Percentiles rank a stretch among this genome's conserved stretches.
phyloP scores from a whole-genome alignment of 352 stramenopile species.

The Phytophthora pluvialis region DNA sequence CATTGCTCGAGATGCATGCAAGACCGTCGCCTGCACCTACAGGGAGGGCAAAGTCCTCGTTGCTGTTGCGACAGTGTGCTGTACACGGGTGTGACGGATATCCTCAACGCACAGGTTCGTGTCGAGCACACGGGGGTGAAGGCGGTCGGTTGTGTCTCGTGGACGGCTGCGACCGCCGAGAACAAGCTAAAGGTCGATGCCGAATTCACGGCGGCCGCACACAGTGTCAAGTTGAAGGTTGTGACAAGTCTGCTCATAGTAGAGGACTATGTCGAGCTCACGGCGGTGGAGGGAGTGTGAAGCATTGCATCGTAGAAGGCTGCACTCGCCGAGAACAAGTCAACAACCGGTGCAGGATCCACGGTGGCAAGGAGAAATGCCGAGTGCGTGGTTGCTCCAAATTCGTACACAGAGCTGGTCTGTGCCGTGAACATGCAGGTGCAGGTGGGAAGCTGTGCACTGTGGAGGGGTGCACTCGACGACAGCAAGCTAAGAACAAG shows the following conservation, averaged over 20 bases:
- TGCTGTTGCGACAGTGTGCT: slow-evolving; percentile 7
- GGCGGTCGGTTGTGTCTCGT: slow-evolving; percentile 17
- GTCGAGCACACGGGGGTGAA: slow-evolving; percentile 23
- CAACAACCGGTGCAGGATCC: slow-evolving; percentile 61
- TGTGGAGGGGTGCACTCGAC: slow-evolving; percentile 57
- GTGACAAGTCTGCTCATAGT: slow-evolving; percentile 57
- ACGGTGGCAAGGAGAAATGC: slow-evolving; percentile 63
- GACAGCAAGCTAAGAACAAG: slow-evolving; percentile 60
- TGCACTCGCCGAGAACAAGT: slow-evolving; percentile 24
- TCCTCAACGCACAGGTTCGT: slow-evolving; percentile 24
- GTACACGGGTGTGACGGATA: slow-evolving; percentile 15
- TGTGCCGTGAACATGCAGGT: slow-evolving; percentile 62
- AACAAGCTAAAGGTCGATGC: slow-evolving; percentile 22
- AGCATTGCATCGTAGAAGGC: slow-evolving; percentile 27
- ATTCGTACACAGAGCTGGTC: slow-evolving; percentile 17
- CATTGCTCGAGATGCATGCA: not conserved
- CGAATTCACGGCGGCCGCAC: slow-evolving; percentile 19
- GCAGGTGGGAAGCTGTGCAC: slow-evolving; percentile 55
- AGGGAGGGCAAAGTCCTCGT: not conserved
- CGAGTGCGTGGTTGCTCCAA: slow-evolving; percentile 39
- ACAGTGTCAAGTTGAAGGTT: slow-evolving; percentile 45
- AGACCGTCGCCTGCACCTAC: not conserved
- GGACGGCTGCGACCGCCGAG: slow-evolving; percentile 22
- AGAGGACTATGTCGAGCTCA: slow-evolving; percentile 60
- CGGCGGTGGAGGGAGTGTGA: slow-evolving; percentile 49